phyloP scores from a whole-genome alignment of 116 monocot species.

The Phalaenopsis hybrid region DNA sequence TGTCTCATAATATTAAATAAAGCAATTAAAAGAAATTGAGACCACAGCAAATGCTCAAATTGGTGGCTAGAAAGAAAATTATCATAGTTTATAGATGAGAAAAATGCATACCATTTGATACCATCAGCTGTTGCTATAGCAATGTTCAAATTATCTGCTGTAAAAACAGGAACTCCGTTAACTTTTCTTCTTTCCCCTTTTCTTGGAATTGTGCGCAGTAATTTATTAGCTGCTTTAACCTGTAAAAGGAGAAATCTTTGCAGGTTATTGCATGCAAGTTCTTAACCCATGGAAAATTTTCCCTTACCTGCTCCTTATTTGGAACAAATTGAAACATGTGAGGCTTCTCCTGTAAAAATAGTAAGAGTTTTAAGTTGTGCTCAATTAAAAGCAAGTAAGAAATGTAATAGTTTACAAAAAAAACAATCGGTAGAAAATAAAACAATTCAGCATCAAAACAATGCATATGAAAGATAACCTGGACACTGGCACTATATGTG shows the following conservation, averaged over 20 bases:
- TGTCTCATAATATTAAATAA: neutral
- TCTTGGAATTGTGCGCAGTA: constrained; percentile 45
- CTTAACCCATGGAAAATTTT: neutral
- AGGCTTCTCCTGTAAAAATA: constrained; percentile 80
- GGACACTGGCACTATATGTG: neutral
- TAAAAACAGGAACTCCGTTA: constrained; percentile 90
- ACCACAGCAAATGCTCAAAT: neutral
- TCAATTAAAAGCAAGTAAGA: neutral
- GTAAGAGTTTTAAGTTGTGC: neutral
- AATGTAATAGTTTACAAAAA: neutral
- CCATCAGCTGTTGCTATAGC: constrained; percentile 93
- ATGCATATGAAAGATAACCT: neutral
- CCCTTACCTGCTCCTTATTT: constrained; percentile 70
- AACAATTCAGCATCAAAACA: neutral
- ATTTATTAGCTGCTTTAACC: constrained; percentile 85
- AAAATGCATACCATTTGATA: constrained; percentile 67
- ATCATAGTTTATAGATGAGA: neutral
- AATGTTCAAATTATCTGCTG: constrained; percentile 86
- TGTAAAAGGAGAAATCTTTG: constrained; percentile 15
- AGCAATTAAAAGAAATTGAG: neutral
- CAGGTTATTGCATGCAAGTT: constrained; percentile 2
- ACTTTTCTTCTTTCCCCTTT: constrained; percentile 54
- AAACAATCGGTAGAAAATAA: neutral
- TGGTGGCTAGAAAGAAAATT: neutral
- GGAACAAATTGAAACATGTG: constrained; percentile 90